Evolutionary conservation across 2,329 filamentous ascomycete species (phyloP).

Genomic region (Canariomyces notabilis): DNA sequence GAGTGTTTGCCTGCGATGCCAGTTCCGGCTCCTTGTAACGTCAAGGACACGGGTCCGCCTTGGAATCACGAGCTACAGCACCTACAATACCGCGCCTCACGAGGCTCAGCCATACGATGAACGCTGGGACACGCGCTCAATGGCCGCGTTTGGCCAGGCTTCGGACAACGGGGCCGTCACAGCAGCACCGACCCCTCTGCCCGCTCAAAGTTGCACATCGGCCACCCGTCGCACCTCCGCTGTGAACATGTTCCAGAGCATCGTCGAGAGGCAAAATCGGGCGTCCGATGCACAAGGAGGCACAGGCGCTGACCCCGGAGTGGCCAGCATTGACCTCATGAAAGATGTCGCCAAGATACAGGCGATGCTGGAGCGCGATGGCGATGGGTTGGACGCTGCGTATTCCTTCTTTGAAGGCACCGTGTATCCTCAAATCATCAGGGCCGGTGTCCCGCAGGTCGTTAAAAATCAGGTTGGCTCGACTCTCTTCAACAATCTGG

Average conservation of each 20-base stretch:
- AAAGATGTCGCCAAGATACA: conserved; percentile 28
- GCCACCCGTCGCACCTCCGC: conserved; percentile 5
- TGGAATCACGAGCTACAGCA: conserved; percentile 12
- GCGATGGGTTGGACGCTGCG: conserved; percentile 18
- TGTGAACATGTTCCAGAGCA: conserved; percentile 23
- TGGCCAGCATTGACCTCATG: conserved; percentile 24
- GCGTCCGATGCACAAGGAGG: not conserved
- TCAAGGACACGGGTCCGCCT: conserved; percentile 9
- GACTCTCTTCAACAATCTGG: conserved; percentile 30
- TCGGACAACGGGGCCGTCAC: not conserved
- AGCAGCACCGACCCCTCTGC: not conserved
- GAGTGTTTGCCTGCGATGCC: conserved; percentile 24
- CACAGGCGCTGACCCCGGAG: not conserved
- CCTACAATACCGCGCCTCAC: conserved; percentile 1
- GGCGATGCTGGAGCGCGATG: conserved; percentile 25
- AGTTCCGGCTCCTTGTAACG: conserved; percentile 16
- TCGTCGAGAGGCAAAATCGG: conserved; percentile 12
- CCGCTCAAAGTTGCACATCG: not conserved
- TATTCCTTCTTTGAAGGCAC: conserved; percentile 32
- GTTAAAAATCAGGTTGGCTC: conserved; percentile 28
- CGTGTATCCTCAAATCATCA: conserved; percentile 29
- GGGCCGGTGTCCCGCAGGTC: conserved; percentile 28
- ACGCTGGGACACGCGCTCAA: not conserved
- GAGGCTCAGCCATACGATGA: not conserved
- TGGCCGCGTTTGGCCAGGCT: not conserved